Conservation (phyloP, 805 yeast genomes). For the Saccharomycopsis sp. region DNA sequence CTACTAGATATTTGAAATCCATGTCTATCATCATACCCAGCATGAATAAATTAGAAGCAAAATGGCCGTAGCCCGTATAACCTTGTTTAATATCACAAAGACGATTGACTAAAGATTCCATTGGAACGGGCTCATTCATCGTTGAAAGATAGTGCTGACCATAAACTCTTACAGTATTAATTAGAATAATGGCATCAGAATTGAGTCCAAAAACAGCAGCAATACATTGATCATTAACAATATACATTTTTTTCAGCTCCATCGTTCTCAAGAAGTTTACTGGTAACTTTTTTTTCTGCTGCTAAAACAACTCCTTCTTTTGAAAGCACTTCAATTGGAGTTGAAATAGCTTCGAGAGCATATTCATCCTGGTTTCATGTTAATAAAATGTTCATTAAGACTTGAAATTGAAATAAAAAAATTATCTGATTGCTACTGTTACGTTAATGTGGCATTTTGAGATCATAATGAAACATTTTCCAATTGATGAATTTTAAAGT, state of each 20-base stretch:
- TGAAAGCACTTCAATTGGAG: slow-evolving; percentile 87
- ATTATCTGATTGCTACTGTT: too few species aligned
- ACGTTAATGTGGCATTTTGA: too few species aligned
- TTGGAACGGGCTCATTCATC: slow-evolving; percentile 90
- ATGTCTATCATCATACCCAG: slow-evolving; percentile 86
- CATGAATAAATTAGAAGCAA: slow-evolving; percentile 93
- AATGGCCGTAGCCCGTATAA: slow-evolving; percentile 97
- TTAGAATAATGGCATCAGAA: slow-evolving; percentile 88
- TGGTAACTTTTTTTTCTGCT: slow-evolving; percentile 92
- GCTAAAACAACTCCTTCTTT: slow-evolving; percentile 87
- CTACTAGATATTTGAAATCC: slow-evolving; percentile 90
- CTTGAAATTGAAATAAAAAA: too few species aligned
- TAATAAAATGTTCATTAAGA: background rate
- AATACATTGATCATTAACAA: slow-evolving; percentile 68
- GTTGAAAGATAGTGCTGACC: slow-evolving; percentile 82
- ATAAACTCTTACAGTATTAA: slow-evolving; percentile 72
- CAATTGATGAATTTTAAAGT: too few species aligned
- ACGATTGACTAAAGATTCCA: slow-evolving; percentile 77
- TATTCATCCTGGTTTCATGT: slow-evolving; percentile 56
- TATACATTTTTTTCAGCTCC: slow-evolving; percentile 88
- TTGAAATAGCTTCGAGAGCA: slow-evolving; percentile 91
- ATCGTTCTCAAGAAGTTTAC: slow-evolving; percentile 88
- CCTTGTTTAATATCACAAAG: slow-evolving; percentile 95
- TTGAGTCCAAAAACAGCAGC: slow-evolving; percentile 98
- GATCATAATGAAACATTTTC: too few species aligned